Conservation (phyloP, 371 early-diverging fungal species). For the Lichtheimia ramosa region DNA sequence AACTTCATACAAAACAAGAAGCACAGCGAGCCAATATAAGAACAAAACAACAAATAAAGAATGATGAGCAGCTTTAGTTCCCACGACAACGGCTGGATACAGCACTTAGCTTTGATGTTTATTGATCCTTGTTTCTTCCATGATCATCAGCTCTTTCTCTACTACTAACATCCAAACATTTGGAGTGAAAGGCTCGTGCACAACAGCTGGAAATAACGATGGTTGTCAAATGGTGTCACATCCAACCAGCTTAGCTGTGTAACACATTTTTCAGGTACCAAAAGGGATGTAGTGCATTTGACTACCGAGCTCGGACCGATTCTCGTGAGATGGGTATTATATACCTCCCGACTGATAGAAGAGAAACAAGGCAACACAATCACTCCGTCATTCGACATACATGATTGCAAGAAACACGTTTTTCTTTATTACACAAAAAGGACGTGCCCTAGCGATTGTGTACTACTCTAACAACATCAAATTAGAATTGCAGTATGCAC, state of each 20-base stretch:
- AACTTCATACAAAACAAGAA: too few species aligned
- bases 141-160: background rate
- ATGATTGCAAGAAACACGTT: background rate
- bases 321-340: background rate
- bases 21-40: too few species aligned
- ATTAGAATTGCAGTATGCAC: too few species aligned
- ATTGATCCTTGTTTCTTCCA: background rate
- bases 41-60: background rate
- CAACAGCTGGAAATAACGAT: background rate
- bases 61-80: background rate
- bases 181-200: background rate
- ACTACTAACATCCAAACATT: background rate
- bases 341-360: background rate
- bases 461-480: background rate
- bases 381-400: background rate
- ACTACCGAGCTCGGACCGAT: constrained; percentile 1
- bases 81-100: too few species aligned
- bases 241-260: background rate
- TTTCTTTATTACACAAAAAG: background rate
- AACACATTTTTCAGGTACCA: background rate
- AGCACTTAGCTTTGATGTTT: background rate
- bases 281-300: too few species aligned
- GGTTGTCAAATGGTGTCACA: constrained; percentile 1
- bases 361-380: background rate
- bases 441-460: background rate